phyloP scores from a whole-genome alignment of 2,329 filamentous ascomycete genomes.

The Tolypocladium guangdongense region DNA sequence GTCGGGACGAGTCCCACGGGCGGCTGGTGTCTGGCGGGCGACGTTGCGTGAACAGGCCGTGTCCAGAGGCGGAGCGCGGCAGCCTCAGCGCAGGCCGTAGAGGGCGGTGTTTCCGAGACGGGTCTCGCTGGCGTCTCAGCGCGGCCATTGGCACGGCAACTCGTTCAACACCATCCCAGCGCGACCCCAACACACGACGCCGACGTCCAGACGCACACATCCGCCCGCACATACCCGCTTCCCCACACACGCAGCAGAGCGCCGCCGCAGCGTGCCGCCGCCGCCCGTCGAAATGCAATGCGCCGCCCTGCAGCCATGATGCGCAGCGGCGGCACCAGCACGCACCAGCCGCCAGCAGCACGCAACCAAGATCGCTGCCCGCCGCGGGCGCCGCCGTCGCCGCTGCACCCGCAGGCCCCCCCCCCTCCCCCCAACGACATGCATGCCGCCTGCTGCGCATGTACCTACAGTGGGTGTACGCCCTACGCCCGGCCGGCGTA shows the following conservation, averaged over 20 bases:
- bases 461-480: too few species aligned
- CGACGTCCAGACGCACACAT: not conserved
- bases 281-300: not conserved
- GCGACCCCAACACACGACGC: too few species aligned
- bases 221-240: not conserved
- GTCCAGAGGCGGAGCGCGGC: too few species aligned
- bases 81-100: too few species aligned
- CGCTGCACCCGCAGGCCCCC: too few species aligned
- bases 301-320: conserved; percentile 4
- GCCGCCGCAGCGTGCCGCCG: not conserved
- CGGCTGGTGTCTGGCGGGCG: not conserved
- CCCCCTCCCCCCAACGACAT: too few species aligned
- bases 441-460: too few species aligned
- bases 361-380: not conserved
- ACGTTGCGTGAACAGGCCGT: not conserved
- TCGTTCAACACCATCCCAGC: too few species aligned
- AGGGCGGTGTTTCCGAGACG: too few species aligned
- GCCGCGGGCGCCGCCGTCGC: not conserved
- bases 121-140: too few species aligned
- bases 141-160: too few species aligned
- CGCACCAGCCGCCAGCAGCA: not conserved
- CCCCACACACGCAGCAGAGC: not conserved
- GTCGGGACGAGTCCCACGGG: conserved; percentile 64
- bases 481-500: too few species aligned
- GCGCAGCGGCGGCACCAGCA: not conserved